These are phyloP conservation scores for Geum urbanum DNA, from an alignment of 306 rosid genomes.

Conservation along the genomic window DNA sequence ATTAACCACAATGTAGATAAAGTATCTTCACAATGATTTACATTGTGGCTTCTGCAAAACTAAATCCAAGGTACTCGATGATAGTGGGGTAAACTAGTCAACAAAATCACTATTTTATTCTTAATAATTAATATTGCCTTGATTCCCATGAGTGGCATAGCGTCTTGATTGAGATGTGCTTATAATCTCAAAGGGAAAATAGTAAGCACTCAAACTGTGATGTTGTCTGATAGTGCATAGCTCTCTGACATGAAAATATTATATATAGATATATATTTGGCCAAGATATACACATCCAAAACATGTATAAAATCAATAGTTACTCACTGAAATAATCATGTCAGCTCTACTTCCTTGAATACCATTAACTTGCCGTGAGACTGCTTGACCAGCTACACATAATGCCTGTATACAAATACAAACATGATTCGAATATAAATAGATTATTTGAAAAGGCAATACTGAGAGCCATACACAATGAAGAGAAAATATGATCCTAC, in stretches of 20 bases:
- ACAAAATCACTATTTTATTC: background rate
- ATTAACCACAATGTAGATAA: background rate
- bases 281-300: background rate
- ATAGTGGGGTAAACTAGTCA: background rate
- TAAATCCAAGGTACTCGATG: background rate
- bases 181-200: too few species aligned
- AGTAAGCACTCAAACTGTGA: too few species aligned
- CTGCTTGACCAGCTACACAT: constrained; percentile 42
- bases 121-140: background rate
- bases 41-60: background rate
- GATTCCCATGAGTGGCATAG: background rate
- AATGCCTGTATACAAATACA: constrained; percentile 55
- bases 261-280: too few species aligned
- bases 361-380: constrained; percentile 55
- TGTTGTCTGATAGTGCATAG: background rate
- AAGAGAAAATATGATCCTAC: background rate
- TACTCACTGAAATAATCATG: constrained; percentile 79
- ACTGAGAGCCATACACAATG: background rate
- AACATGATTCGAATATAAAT: constrained; percentile 3
- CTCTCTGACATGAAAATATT: background rate
- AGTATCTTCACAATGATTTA: background rate
- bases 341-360: constrained; percentile 55
- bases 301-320: background rate
- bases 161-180: too few species aligned
- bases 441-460: background rate